Evolutionary conservation across 257 asterid species (phyloP).

Genomic region (Jasminum sambac): DNA sequence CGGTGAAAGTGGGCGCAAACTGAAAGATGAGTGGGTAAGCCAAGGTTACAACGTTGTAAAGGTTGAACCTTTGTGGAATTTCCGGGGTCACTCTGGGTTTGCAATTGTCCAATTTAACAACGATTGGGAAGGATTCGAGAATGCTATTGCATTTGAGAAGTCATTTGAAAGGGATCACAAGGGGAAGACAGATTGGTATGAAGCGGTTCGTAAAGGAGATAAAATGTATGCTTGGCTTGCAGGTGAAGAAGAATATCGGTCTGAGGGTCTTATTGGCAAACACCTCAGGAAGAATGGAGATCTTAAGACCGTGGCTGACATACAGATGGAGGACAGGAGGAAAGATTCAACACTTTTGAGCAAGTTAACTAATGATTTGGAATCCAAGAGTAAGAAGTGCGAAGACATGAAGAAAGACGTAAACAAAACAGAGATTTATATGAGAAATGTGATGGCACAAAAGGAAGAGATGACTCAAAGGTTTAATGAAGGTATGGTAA

Average conservation of each 20-base stretch:
- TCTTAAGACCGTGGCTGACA: constrained; percentile 62
- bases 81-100: constrained; percentile 65
- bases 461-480: constrained; percentile 58
- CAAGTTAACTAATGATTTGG: constrained; percentile 47
- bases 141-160: constrained; percentile 79
- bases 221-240: constrained; percentile 85
- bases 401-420: constrained; percentile 59
- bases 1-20: constrained; percentile 65
- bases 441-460: constrained; percentile 49
- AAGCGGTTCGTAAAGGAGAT: constrained; percentile 40
- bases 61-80: constrained; percentile 68
- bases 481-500: constrained; percentile 57
- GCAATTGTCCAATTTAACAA: constrained; percentile 67
- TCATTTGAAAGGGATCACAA: constrained; percentile 59
- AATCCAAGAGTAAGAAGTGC: constrained; percentile 49
- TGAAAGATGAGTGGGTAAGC: constrained; percentile 52
- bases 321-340: constrained; percentile 54
- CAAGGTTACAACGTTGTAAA: constrained; percentile 71
- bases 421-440: constrained; percentile 52
- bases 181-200: constrained; percentile 70
- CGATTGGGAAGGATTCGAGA: constrained; percentile 75
- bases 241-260: constrained; percentile 59
- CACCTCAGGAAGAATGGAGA: constrained; percentile 75
- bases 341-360: constrained; percentile 48
- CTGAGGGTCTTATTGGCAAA: constrained; percentile 51